phyloP scores from a whole-genome alignment of 2,329 filamentous ascomycete genomes.

The Pleurostoma richardsiae region DNA sequence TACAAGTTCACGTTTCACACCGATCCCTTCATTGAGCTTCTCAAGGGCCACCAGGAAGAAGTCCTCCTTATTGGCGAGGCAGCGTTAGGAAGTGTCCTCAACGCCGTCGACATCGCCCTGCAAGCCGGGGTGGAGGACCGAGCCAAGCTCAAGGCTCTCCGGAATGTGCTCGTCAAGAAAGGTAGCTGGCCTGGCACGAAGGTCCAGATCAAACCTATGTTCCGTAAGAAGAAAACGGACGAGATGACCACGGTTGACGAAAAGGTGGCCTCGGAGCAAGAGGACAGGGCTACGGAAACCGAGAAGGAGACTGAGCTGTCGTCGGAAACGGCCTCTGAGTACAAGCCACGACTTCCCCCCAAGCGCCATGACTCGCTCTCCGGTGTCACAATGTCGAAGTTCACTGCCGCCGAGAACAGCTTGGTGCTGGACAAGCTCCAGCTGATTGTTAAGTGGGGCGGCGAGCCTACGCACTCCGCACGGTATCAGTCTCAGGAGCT shows the following conservation, averaged over 20 bases:
- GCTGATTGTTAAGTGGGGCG: slow-evolving; percentile 98
- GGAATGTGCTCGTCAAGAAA: slow-evolving; percentile 87
- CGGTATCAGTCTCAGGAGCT: slow-evolving; percentile 94
- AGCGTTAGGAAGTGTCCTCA: slow-evolving; percentile 80
- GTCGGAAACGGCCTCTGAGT: slow-evolving; percentile 5
- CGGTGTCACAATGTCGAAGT: slow-evolving; percentile 86
- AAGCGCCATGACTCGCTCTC: slow-evolving; percentile 79
- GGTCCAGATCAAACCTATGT: slow-evolving; percentile 99
- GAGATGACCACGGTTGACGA: slow-evolving; percentile 37
- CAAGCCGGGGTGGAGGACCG: slow-evolving; percentile 76
- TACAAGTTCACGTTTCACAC: slow-evolving; percentile 99
- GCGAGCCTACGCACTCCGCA: slow-evolving; percentile 94
- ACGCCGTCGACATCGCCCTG: slow-evolving; percentile 79
- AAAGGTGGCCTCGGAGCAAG: slow-evolving; percentile 23
- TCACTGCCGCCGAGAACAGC: slow-evolving; percentile 88
- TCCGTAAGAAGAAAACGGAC: slow-evolving; percentile 77
- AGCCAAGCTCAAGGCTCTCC: slow-evolving; percentile 78
- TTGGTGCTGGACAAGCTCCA: slow-evolving; percentile 93
- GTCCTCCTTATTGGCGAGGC: slow-evolving; percentile 90
- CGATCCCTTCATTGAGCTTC: slow-evolving; percentile 87
- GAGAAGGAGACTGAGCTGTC: neutral
- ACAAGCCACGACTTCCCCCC: slow-evolving; percentile 36
- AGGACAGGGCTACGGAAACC: slow-evolving; percentile 11
- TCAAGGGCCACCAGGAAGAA: slow-evolving; percentile 94
- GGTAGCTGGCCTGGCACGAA: slow-evolving; percentile 93